phyloP scores from a whole-genome alignment of 2,329 filamentous ascomycete species.

The Aspergillus neoniger region DNA sequence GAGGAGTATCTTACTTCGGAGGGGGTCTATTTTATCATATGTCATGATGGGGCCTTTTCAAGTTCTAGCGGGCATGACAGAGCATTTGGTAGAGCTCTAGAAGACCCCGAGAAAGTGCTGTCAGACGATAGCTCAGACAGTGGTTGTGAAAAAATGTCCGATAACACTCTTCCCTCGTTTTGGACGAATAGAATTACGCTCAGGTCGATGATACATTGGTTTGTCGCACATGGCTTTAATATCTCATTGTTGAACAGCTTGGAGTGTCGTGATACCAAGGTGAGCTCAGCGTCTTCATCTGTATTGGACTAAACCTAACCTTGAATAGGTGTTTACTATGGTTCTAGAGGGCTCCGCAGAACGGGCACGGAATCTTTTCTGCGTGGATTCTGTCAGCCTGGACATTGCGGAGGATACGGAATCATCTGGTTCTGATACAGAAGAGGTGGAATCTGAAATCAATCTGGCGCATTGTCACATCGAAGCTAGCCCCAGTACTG shows the following conservation, averaged over 20 bases:
- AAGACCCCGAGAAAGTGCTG: background rate
- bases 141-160: background rate
- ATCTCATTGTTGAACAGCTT: slow-evolving; percentile 65
- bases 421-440: background rate
- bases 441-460: background rate
- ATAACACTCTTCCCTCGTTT: background rate
- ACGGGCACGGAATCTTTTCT: background rate
- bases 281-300: slow-evolving; percentile 27
- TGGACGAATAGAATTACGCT: slow-evolving; percentile 30
- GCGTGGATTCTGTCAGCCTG: background rate
- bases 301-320: background rate
- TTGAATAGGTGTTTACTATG: slow-evolving; percentile 22
- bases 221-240: slow-evolving; percentile 60
- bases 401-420: background rate
- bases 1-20: slow-evolving; percentile 55
- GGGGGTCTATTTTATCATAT: slow-evolving; percentile 68
- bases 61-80: background rate
- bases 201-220: slow-evolving; percentile 56
- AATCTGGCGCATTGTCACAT: background rate
- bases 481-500: background rate
- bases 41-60: slow-evolving; percentile 59
- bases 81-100: background rate
- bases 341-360: slow-evolving; percentile 20
- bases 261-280: slow-evolving; percentile 66
- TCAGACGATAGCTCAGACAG: background rate